A percentile compares a stretch with the other conserved stretches of the same genome.
phyloP scores from a whole-genome alignment of 2,329 filamentous ascomycete genomes.

The Trichophyton benhamiae region DNA sequence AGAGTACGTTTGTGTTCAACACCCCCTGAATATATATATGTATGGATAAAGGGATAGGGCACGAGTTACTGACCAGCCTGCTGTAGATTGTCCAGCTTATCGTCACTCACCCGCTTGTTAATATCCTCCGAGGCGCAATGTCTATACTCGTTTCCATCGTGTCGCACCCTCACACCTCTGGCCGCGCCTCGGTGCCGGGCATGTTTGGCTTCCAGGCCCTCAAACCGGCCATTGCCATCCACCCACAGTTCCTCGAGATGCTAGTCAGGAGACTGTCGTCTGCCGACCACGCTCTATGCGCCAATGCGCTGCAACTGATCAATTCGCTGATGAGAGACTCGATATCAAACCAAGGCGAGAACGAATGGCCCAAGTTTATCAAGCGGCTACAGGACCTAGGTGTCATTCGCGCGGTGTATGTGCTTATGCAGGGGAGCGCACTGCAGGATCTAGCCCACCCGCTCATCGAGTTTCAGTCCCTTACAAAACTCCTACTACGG shows the following conservation, averaged over 20 bases:
- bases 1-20: constrained; percentile 38
- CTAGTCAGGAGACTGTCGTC: constrained; percentile 84
- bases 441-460: constrained; percentile 84
- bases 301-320: constrained; percentile 87
- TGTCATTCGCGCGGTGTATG: constrained; percentile 81
- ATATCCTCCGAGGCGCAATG: constrained; percentile 93
- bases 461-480: constrained; percentile 78
- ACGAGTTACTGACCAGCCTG: background rate
- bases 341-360: constrained; percentile 60
- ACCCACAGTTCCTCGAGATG: constrained; percentile 89
- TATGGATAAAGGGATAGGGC: background rate
- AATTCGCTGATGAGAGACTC: constrained; percentile 91
- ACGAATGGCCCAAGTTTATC: constrained; percentile 93
- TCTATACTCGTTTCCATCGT: constrained; percentile 90
- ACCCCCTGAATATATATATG: background rate
- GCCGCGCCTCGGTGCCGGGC: constrained; percentile 40
- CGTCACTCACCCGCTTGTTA: constrained; percentile 89
- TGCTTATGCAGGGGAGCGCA: constrained; percentile 86
- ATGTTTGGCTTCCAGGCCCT: constrained; percentile 80
- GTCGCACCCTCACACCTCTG: constrained; percentile 59
- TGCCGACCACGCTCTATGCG: constrained; percentile 88
- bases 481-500: constrained; percentile 75
- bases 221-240: constrained; percentile 79
- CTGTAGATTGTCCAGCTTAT: constrained; percentile 72
- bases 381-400: constrained; percentile 86